Evolutionary conservation across 164 flowering plant genomes (phyloP), one percentile per base, ranked within the genome.

Genomic region (Piper betle): DNA sequence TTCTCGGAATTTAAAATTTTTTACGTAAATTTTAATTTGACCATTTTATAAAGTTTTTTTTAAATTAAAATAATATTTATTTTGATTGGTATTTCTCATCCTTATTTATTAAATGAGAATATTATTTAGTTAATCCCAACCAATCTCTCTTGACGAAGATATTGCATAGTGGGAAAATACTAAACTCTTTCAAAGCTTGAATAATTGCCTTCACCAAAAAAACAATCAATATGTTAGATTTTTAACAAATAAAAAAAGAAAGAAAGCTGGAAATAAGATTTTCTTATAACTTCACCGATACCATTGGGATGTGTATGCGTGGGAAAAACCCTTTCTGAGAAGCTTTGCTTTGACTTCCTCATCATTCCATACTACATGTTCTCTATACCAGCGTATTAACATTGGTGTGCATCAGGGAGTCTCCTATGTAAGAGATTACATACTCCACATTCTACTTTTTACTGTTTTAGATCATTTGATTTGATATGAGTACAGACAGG

Each of bases 241-340:
- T 40, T 18, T 3, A 41, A 40, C 38, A 39, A 39, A n/a, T n/a
- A 8, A 50, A 52, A 57, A 13, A 9, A 46, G 15, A 48, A 48
- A 15, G 52, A 48, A 8, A 48, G 52, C 52, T 48, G 52, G 52
- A 48, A 48, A 8, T 48, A 48, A 7, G 8, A 8, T 7, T 7
- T 8, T 48, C 15, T 15, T 40, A 15, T 20, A 52, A 59, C 33
- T 25, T 25, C 33, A 25, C 33, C 2, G 33, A 25, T 71, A 90
- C 98, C 96, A 86, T 86, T 25, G 96, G 98, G 69, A 92, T 85
- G 78, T 86, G 76, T 54, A 93, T 85, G 69, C 97, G 96, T 56
- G 99, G 80, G 67, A 91, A 70, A 62, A 91, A 63, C 95, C 95
- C 76, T 85, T 90, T 75, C 80, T 81, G 67, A 86, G 53, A 60